phyloP scores from a whole-genome alignment of 2,329 filamentous ascomycete species.

The Rachicladosporium sp. region DNA sequence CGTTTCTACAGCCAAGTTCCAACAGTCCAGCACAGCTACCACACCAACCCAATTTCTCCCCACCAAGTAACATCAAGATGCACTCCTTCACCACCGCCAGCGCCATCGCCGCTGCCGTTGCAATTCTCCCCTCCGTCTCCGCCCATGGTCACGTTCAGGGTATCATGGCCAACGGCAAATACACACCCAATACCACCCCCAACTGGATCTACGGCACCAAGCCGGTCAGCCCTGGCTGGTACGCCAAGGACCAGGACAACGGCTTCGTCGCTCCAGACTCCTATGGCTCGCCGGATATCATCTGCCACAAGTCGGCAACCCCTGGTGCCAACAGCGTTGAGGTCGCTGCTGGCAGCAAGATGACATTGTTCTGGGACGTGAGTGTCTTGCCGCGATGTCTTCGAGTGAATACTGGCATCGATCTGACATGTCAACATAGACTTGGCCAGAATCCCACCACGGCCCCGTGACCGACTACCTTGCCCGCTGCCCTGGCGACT shows the following conservation, averaged over 20 bases:
- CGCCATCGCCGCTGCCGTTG: constrained; percentile 8
- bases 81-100: constrained; percentile 8
- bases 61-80: constrained; percentile 6
- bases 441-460: constrained; percentile 55
- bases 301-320: constrained; percentile 41
- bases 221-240: constrained; percentile 4
- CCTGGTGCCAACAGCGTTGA: constrained; percentile 40
- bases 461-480: constrained; percentile 54
- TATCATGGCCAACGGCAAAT: constrained; percentile 5
- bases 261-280: constrained; percentile 18
- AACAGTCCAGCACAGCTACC: constrained; percentile 1
- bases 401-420: constrained; percentile 17
- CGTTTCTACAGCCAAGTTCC: constrained; percentile 3
- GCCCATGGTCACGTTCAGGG: constrained; percentile 34
- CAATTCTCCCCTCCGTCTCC: constrained; percentile 18
- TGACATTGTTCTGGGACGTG: constrained; percentile 2
- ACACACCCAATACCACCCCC: constrained; percentile 2
- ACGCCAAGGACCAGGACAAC: constrained; percentile 25
- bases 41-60: not conserved
- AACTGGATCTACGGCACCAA: constrained; percentile 5
- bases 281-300: constrained; percentile 16
- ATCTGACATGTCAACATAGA: constrained; percentile 49
- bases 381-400: no score
- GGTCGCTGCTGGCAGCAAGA: constrained; percentile 43
- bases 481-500: constrained; percentile 46